A percentile compares a stretch with the other conserved stretches of the same genome.
Evolutionary conservation across 371 early-diverging fungal genomes (phyloP).

Genomic region (Syncephalastrum contaminatum): DNA sequence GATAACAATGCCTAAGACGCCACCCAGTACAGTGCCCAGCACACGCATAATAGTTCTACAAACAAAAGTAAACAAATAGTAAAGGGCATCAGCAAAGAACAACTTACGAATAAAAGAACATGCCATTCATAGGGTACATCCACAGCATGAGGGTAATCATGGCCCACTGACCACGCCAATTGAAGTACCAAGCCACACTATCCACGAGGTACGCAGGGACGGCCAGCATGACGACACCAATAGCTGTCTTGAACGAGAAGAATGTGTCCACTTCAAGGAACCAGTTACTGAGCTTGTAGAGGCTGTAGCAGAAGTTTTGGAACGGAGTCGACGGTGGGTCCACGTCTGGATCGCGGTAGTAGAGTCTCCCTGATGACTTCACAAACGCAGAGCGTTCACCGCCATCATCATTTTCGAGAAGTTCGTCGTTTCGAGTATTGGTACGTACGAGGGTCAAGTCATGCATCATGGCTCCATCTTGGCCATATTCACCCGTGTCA

Average conservation of each 20-base stretch:
- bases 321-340: constrained; percentile 17
- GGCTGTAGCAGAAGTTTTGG: constrained; percentile 20
- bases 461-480: neutral
- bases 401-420: neutral
- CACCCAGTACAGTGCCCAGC: constrained; percentile 26
- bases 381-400: neutral
- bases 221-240: constrained; percentile 32
- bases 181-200: constrained; percentile 23
- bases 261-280: constrained; percentile 20
- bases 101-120: constrained; percentile 30
- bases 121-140: constrained; percentile 36
- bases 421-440: neutral
- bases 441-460: constrained; percentile 1
- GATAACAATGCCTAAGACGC: constrained; percentile 29
- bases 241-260: constrained; percentile 31
- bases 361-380: neutral
- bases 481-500: constrained; percentile 11
- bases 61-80: neutral
- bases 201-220: constrained; percentile 26
- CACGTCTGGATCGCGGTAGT: constrained; percentile 31
- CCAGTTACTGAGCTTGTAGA: constrained; percentile 15
- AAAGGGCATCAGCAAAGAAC: neutral
- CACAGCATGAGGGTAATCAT: constrained; percentile 36
- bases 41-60: constrained; percentile 24
- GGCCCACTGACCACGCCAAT: constrained; percentile 42